Base-by-base conservation (phyloP, 176 grass and related monocot genomes). In the Luzula sylvatica region DNA sequence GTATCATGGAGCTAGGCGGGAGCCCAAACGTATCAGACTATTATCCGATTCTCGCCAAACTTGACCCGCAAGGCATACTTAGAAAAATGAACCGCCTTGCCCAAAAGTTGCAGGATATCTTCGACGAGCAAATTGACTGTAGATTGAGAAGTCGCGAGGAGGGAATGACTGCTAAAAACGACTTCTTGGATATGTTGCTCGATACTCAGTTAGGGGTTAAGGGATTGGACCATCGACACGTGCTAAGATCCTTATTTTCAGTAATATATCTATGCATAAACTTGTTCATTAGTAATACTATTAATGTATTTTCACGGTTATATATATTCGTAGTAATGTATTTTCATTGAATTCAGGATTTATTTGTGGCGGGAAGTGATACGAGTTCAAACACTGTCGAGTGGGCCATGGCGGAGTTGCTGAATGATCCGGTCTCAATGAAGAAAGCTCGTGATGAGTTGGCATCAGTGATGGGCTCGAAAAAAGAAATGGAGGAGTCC, bases 1-100 rank as follows among this genome's bases (percentile, higher is more conserved):
- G 52, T 22, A 65, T 68, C 58, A 24, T 64, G 32, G 13, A 3
- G 17, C 8, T 30, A 18, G 58, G 2, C 5, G 69, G 55, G 12
- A 17, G 26, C 16, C 58, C 75, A 15, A 79, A 86, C 49, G 24
- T 75, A 9, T 67, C 71, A 1, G 81, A 85, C 52, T 85, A 70
- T 66, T 75, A 78, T 43, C 81, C 75, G 1, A 42, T 40, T 0
- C 14, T 86, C 17, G 71, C 75, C 21, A 29, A 47, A n/a, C 12
- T 79, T 16, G 75, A 86, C 26, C 58, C 42, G 18, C 81, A 86
- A 68, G 58, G 75, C 11, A 46, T 65, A 11, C 67, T 70, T 30
- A 21, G 49, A 22, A 59, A 50, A 1, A 3, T 66, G 7, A 8
- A 8, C 0, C 7, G 23, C 7, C 46, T 61, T 41, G 61, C 75